Evolutionary conservation across 305 asterid species (phyloP), one percentile per base, ranked within the genome.

Genomic region (Fraxinus xanthoxyloides): DNA sequence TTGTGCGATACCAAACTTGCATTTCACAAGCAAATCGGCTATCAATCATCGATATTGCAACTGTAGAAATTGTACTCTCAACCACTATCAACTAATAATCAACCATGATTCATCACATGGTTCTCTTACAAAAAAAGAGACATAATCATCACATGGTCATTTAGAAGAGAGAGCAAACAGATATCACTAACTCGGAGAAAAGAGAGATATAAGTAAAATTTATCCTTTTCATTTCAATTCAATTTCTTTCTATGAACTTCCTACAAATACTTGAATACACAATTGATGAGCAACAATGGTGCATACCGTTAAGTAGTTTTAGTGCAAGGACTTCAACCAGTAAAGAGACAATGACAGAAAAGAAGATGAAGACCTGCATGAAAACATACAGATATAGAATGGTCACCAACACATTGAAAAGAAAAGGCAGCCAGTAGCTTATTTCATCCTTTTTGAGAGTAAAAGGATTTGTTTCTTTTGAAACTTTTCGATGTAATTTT

Each of bases 341-440:
- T 79, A 92, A 77, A 70, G 99, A 92, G 80, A 77, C 82, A 6
- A 83, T 78, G 72, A 91, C 72, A 38, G 99, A 94, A 88, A 94
- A 97, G 88, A 92, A 77, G 87, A 92, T 82, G 90, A 97, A 97
- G 63, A 97, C 93, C 99, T 97, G 96, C 86, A 90, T 26, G 43
- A 77, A 30, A 77, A 61, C 24, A 83, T 30, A 76, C 48, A 75
- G 26, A 36, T 23, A 83, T 32, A 72, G 31, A 70, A 36, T 82
- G 77, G 80, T 81, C 79, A 83, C 30, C 13, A 69, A 73, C 86
- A 77, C 28, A 72, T 19, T 8, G 77, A 61, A 65, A 12, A 72
- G n/a, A 46, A 26, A 67, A 4, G 8, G 21, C 74, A 5, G 23
- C 26, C 36, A 67, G 72, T 19, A 7, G 59, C 75, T 70, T 63